Evolutionary conservation across 169 alveolate species (phyloP), one percentile per base, ranked within the genome.

Genomic region (Condylostoma magnum): DNA sequence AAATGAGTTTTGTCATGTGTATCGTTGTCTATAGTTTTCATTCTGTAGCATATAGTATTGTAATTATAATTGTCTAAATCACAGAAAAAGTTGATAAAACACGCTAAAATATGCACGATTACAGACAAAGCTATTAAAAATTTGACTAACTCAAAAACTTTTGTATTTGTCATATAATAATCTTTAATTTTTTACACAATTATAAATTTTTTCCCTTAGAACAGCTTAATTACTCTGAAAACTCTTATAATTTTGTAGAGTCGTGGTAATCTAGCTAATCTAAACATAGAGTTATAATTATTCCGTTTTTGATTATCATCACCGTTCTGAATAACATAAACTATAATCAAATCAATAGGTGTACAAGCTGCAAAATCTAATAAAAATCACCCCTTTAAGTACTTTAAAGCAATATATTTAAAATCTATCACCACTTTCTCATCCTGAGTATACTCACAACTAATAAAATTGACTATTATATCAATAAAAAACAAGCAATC

Each of bases 321-420:
- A 4, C 51, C 69, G n/a, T n/a, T n/a, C n/a, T n/a, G n/a, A n/a
- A n/a, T n/a, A 22, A 12, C 20, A 6, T 27, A 47, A 18, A 15
- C 47, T 36, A 22, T 51, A 5, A 57, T 30, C n/a, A 63, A 20
- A 0, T 56, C 22, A 3, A 73, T 8, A 67, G 86, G 86, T 15
- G 73, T 36, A 10, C 77, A 69, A n/a, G 86, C 56, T n/a, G 73
- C 48, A n/a, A 73, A 33, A 73, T 79, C 86, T 6, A 79, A 31
- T 18, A 74, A 52, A 41, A 79, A 67, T 76, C 86, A 79, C 6
- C 74, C 46, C 37, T 67, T 65, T 55, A 79, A 47, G 57, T 79
- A 79, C 69, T 63, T 73, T 31, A 43, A 63, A 0, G 68, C 15
- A 12, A 63, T 44, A 43, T 44, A 43, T 10, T 10, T 12, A 2